These are phyloP conservation scores for Tetracladium marchalianum DNA, from an alignment of 495 filamentous ascomycete species.

Conservation along the genomic window DNA sequence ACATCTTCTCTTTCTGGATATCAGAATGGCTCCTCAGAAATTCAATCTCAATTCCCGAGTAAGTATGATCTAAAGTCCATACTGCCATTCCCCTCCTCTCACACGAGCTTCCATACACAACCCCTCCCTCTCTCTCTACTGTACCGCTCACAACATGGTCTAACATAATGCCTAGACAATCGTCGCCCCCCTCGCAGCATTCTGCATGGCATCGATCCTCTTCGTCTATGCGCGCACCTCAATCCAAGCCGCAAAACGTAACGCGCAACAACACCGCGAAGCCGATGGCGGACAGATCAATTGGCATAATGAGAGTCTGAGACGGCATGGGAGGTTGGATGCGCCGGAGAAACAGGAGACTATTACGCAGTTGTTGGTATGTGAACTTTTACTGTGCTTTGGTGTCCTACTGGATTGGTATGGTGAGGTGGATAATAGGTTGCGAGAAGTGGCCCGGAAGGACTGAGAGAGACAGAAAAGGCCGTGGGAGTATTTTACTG, in stretches of 20 bases:
- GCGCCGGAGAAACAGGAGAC: constrained; percentile 19
- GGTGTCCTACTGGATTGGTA: too few relatives aligned
- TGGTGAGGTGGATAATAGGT: too few relatives aligned
- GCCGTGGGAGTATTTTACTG: too few relatives aligned
- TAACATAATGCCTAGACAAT: constrained; percentile 29
- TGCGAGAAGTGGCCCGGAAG: too few relatives aligned
- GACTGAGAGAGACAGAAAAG: too few relatives aligned
- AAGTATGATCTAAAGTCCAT: not conserved
- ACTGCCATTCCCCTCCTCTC: not conserved
- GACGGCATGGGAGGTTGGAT: constrained; percentile 32
- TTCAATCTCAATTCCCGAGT: constrained; percentile 18
- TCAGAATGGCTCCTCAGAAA: constrained; percentile 13
- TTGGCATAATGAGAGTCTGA: constrained; percentile 34
- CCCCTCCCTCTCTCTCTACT: not conserved
- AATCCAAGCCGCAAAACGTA: constrained; percentile 32
- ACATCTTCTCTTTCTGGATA: not conserved
- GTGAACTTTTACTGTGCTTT: too few relatives aligned
- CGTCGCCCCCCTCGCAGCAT: constrained; percentile 34
- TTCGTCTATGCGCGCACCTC: constrained; percentile 32
- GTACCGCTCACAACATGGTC: not conserved
- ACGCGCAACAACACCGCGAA: constrained; percentile 31
- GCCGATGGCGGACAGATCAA: constrained; percentile 37
- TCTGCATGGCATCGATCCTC: constrained; percentile 37
- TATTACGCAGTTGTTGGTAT: constrained; percentile 10
- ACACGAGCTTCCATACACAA: not conserved